These are phyloP conservation scores for Saraca asoca DNA, from an alignment of 331 rosid species.

Conservation along the genomic window DNA sequence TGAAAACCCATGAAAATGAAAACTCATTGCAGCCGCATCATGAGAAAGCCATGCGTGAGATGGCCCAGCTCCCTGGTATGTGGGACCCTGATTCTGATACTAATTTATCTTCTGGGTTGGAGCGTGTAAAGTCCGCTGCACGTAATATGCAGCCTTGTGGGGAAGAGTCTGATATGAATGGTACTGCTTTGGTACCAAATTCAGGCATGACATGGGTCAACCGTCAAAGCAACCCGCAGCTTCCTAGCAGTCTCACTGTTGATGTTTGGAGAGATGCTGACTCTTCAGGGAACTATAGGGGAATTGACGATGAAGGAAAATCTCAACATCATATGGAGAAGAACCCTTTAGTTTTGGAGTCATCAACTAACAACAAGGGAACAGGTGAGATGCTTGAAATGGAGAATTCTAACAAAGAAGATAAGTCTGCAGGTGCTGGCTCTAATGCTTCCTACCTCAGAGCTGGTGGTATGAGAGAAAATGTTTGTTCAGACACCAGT, in stretches of 20 bases:
- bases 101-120: slow-evolving; percentile 56
- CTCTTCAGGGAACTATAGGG: slow-evolving; percentile 57
- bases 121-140: slow-evolving; percentile 52
- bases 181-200: slow-evolving; percentile 48
- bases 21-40: slow-evolving; percentile 46
- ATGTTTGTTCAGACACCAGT: slow-evolving; percentile 60
- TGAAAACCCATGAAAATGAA: slow-evolving; percentile 63
- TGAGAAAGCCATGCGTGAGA: slow-evolving; percentile 55
- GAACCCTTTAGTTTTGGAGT: slow-evolving; percentile 62
- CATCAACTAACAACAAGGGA: slow-evolving; percentile 60
- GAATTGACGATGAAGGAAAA: slow-evolving; percentile 61
- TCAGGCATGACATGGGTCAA: slow-evolving; percentile 61
- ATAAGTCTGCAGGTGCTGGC: slow-evolving; percentile 45
- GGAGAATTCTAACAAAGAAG: slow-evolving; percentile 55
- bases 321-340: slow-evolving; percentile 62
- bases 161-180: slow-evolving; percentile 59
- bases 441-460: slow-evolving; percentile 48
- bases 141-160: slow-evolving; percentile 55
- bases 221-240: slow-evolving; percentile 64
- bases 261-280: slow-evolving; percentile 75
- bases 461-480: slow-evolving; percentile 52
- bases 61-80: slow-evolving; percentile 53
- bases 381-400: slow-evolving; percentile 54
- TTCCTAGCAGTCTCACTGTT: slow-evolving; percentile 45
- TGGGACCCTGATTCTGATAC: slow-evolving; percentile 61